These are phyloP conservation scores for Hydrangea macrophylla DNA, from an alignment of 148 eudicot genomes.

Conservation along the genomic window DNA sequence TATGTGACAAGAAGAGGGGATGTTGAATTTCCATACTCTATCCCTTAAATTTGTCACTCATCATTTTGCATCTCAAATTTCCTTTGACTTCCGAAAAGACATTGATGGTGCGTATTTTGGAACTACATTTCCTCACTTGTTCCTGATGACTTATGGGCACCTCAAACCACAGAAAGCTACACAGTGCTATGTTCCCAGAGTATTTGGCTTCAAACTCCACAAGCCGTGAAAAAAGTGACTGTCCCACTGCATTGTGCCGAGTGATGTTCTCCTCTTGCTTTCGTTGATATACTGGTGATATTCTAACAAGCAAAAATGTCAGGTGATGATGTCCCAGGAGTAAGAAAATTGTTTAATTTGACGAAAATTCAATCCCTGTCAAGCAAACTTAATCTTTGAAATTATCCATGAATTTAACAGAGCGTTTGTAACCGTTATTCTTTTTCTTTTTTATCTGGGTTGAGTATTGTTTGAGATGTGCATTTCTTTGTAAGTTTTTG, in stretches of 20 bases:
- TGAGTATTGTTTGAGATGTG: conserved; percentile 5
- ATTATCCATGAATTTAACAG: conserved; percentile 1
- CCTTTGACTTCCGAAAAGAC: conserved; percentile 51
- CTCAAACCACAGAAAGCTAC: conserved; percentile 56
- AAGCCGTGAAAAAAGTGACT: conserved; percentile 36
- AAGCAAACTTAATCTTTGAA: not conserved
- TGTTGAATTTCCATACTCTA: too few relatives aligned
- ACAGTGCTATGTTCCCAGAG: conserved; percentile 56
- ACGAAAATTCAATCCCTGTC: not conserved
- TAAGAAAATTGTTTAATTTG: not conserved
- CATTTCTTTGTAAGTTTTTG: not conserved
- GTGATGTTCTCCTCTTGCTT: not conserved
- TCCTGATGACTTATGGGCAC: conserved; percentile 64
- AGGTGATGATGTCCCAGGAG: conserved; percentile 2
- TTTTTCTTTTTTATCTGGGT: not conserved
- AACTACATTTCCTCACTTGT: conserved; percentile 74
- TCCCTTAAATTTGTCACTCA: too few relatives aligned
- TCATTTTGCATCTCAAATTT: not conserved
- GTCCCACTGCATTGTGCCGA: not conserved
- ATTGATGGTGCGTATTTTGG: conserved; percentile 77
- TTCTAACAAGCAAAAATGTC: not conserved
- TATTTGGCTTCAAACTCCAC: conserved; percentile 78
- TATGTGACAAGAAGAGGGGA: too few relatives aligned
- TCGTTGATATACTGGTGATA: not conserved
- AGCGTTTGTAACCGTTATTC: not conserved